These are phyloP conservation scores for Chimonanthus praecox DNA, from an alignment of 164 flowering plant genomes.

Conservation along the genomic window DNA sequence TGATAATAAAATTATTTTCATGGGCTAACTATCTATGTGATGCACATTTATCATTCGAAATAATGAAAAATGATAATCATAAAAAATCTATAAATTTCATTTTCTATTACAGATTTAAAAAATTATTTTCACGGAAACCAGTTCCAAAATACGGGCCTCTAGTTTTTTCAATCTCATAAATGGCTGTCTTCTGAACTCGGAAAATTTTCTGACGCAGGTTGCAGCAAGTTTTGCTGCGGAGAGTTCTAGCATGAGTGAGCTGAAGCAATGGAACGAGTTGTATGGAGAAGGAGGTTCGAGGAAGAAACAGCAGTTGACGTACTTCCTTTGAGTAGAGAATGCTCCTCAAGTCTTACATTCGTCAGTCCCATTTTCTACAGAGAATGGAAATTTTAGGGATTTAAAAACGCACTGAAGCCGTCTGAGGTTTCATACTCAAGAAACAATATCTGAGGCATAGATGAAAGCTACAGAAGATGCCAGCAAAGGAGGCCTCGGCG, in stretches of 20 bases:
- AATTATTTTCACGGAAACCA: too few relatives aligned
- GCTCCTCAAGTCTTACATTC: background rate
- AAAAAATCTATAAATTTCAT: too few relatives aligned
- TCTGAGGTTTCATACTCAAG: background rate
- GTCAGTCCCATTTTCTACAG: background rate
- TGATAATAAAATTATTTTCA: too few relatives aligned
- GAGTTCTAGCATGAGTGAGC: conserved; percentile 70
- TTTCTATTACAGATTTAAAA: too few relatives aligned
- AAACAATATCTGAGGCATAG: background rate
- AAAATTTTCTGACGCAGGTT: conserved; percentile 40
- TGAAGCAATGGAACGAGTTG: conserved; percentile 87
- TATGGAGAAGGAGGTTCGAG: conserved; percentile 97
- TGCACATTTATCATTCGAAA: too few relatives aligned
- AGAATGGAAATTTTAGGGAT: background rate
- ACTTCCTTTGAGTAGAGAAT: conserved; percentile 49
- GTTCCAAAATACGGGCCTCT: too few relatives aligned
- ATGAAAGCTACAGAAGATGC: background rate
- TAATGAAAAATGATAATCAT: too few relatives aligned
- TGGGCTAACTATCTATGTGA: too few relatives aligned
- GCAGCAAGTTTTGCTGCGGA: conserved; percentile 89
- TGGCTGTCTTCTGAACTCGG: background rate
- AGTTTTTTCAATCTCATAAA: too few relatives aligned
- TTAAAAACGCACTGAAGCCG: background rate
- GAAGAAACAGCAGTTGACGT: conserved; percentile 73
- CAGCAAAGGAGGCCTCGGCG: background rate